A percentile compares a stretch with the other conserved stretches of the same genome.
Conservation (phyloP, 495 filamentous ascomycete genomes). For the Penicillium parvum region DNA sequence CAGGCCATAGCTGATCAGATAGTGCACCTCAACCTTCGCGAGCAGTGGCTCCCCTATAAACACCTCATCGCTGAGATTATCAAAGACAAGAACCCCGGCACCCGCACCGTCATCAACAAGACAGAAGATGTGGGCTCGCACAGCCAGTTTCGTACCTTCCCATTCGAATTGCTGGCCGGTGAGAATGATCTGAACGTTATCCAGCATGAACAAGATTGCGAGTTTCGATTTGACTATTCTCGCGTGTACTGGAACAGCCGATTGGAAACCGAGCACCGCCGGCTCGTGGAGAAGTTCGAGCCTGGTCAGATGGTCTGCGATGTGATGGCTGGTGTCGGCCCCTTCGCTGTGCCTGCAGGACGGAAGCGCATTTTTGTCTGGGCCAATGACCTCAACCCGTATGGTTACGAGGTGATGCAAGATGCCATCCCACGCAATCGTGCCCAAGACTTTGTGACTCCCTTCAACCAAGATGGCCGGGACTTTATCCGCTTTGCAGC, state of each 20-base stretch:
- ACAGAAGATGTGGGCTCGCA: constrained; percentile 78
- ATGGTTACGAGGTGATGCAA: constrained; percentile 67
- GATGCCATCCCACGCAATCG: constrained; percentile 75
- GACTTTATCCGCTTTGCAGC: constrained; percentile 71
- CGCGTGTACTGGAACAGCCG: constrained; percentile 98
- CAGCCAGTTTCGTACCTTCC: constrained; percentile 87
- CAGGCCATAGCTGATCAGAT: constrained; percentile 12
- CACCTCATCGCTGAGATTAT: constrained; percentile 76
- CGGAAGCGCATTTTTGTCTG: constrained; percentile 89
- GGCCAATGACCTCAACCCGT: constrained; percentile 96
- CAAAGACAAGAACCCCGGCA: constrained; percentile 75
- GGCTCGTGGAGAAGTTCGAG: constrained; percentile 72
- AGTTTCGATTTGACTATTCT: constrained; percentile 50
- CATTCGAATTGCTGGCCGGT: constrained; percentile 86
- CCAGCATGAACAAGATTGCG: constrained; percentile 51
- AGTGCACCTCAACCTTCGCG: constrained; percentile 87
- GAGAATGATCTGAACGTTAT: constrained; percentile 74
- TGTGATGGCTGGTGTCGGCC: constrained; percentile 96
- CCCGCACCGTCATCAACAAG: constrained; percentile 94
- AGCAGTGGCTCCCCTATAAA: constrained; percentile 76
- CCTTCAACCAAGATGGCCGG: constrained; percentile 76
- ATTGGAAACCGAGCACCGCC: constrained; percentile 79
- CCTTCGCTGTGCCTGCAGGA: constrained; percentile 89
- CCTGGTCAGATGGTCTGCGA: constrained; percentile 88
- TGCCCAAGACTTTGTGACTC: constrained; percentile 66